Evolutionary conservation across 441 rosid genomes (phyloP), one percentile per base, ranked within the genome.

Genomic region (Pelargonium myrrhifolium): DNA sequence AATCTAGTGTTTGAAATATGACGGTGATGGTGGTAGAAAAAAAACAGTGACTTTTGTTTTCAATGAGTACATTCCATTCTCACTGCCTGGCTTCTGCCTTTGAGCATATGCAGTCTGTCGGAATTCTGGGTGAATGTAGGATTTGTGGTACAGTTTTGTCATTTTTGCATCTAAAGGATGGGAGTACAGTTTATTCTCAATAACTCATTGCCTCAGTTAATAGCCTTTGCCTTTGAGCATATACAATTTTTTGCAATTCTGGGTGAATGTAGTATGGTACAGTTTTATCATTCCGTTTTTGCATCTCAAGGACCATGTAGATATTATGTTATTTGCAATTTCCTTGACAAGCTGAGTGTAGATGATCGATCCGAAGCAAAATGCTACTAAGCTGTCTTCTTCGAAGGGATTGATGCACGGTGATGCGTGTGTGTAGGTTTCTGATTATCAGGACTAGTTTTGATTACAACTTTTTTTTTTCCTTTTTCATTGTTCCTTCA

Each of bases 371-470:
- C 12, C 11, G 35, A 59, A 59, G 37, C 37, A 21, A 39, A 59
- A 9, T 22, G 6, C 63, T 59, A 9, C 35, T 59, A 8, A 26
- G 15, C 26, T 22, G 10, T 20, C 37, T 59, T 22, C 8, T 20
- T 11, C 24, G 7, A 18, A 21, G 62, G 31, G 11, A 21, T 12
- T 59, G 14, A 59, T 21, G 35, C 35, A 24, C 28, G 24, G 9
- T 59, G 39, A 28, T 61, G 65, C 2, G 14, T 24, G 8, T 61
- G 2, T 51, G 18, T 59, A 26, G 35, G 42, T 28, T 35, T 15
- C 42, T 28, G 40, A 35, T 31, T 35, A 10, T 62, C 65, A 35
- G 65, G 62, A 21, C 12, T 26, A 62, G 65, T 62, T 28, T 62
- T 62, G 35, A 40, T 62, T 35, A 14, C 17, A 40, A 14, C 65